Evolutionary conservation across 768 basidiomycete species (phyloP), one percentile per base, ranked within the genome.

Genomic region (Suillus occidentalis): DNA sequence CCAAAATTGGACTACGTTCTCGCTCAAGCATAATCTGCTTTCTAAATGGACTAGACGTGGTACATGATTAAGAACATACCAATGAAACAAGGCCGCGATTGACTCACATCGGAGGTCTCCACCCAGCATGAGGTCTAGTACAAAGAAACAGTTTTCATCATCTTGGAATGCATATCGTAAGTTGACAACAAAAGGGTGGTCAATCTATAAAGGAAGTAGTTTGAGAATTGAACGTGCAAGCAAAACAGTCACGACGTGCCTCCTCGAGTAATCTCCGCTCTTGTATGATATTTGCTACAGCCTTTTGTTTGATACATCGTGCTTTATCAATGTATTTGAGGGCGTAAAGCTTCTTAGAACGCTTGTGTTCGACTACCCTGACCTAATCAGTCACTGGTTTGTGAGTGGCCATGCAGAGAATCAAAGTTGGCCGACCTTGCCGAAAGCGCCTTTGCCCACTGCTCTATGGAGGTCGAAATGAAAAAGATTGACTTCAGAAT

Each of bases 251-350:
- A 50, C 7, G 40, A 69, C 78, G 65, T 57, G 92, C 95, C 87
- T 98, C 95, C 77, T 99, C 96, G 28, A 98, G 81, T 52, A 99
- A 80, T 59, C 94, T 84, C 37, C 96, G 86, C 77, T 98, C 96
- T 77, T 99, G 96, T 63, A 98, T 93, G 71, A 94, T 89, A 75
- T 97, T 96, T 31, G 91, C 92, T 12, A 96, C 86, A 13, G 95
- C 94, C 77, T 91, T 93, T 81, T 95, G 94, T 73, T 89, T 89
- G 66, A 95, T 89, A 77, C 95, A 93, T 73, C 88, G 89, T 55
- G 92, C 84, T 78, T 99, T 99, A 78, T 99, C 96, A 81, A 99
- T 95, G 80, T 99, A 98, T 74, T 99, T 99, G 79, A 98, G 88
- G 25, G 96, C 96, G 74, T 93, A 97, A 2, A 98, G 84, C 70